Conservation (phyloP, 495 filamentous ascomycete species). For the Parmelia sp. region DNA sequence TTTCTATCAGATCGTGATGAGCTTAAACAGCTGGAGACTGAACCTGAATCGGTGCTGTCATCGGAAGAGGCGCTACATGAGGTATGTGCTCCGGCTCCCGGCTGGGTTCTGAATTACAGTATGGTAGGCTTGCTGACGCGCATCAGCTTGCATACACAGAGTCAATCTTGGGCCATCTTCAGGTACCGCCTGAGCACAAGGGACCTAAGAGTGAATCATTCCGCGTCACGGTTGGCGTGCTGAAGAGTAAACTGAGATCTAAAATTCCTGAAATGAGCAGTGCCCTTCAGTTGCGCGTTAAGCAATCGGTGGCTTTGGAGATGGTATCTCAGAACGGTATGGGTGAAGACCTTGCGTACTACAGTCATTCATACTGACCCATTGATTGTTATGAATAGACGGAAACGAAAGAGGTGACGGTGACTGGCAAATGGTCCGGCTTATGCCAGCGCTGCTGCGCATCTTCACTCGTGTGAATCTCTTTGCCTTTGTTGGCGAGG, state of each 20-base stretch:
- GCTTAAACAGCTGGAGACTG: conserved; percentile 18
- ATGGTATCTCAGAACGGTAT: conserved; percentile 6
- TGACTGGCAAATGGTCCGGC: conserved; percentile 16
- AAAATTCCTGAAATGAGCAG: conserved; percentile 19
- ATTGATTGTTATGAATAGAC: background rate
- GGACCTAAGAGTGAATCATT: conserved; percentile 11
- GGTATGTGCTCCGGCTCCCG: conserved; percentile 7
- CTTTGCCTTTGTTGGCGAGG: conserved; percentile 17
- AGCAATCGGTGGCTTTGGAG: conserved; percentile 22
- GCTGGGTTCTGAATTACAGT: background rate
- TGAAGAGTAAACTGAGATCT: conserved; percentile 21
- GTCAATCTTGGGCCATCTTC: conserved; percentile 20
- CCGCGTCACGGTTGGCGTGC: conserved; percentile 18
- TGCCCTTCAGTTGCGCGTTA: conserved; percentile 12
- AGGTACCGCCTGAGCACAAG: conserved; percentile 19
- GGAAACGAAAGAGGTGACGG: background rate
- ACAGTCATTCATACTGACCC: background rate
- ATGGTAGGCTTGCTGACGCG: conserved; percentile 4
- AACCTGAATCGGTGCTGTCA: conserved; percentile 19
- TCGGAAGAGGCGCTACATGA: conserved; percentile 22
- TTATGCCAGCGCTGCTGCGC: conserved; percentile 17
- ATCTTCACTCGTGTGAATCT: conserved; percentile 21
- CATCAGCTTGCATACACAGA: conserved; percentile 22
- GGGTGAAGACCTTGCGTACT: background rate
- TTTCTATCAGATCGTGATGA: conserved; percentile 20